Conservation (phyloP, 2,329 filamentous ascomycete genomes). For the Nemania sp. region DNA sequence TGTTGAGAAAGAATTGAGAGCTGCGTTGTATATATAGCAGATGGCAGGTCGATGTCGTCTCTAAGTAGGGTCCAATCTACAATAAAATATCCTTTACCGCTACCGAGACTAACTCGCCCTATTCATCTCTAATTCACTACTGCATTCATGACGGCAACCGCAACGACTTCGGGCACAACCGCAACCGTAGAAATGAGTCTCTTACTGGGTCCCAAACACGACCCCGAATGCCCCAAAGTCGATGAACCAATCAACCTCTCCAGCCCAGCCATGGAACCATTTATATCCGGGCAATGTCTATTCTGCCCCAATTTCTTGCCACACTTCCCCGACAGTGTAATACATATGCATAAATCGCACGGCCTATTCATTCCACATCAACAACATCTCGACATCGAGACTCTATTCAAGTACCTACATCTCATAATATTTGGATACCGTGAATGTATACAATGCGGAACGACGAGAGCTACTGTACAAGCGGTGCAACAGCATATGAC, state of each 20-base stretch:
- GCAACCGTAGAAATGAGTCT: constrained; percentile 28
- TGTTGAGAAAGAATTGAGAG: too few species aligned
- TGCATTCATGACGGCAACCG: constrained; percentile 20
- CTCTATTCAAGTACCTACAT: constrained; percentile 52
- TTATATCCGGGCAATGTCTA: constrained; percentile 33
- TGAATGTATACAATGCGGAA: constrained; percentile 56
- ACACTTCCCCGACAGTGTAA: constrained; percentile 25
- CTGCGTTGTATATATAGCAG: too few species aligned
- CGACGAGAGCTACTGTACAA: constrained; percentile 45
- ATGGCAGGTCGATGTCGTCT: too few species aligned
- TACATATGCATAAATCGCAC: constrained; percentile 55
- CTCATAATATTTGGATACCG: constrained; percentile 52
- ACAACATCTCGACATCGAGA: constrained; percentile 49
- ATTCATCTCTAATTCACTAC: too few species aligned
- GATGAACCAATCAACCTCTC: constrained; percentile 18
- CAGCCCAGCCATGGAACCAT: constrained; percentile 25
- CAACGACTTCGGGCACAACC: constrained; percentile 23
- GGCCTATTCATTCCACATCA: constrained; percentile 48
- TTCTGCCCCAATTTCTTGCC: constrained; percentile 28
- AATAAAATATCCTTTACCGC: too few species aligned
- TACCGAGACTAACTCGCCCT: too few species aligned
- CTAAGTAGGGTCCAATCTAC: too few species aligned
- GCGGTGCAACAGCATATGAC: constrained; percentile 51
- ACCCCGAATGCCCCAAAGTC: constrained; percentile 11
- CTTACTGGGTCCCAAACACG: constrained; percentile 15